Base-by-base conservation (phyloP, 768 basidiomycete genomes). In the Filobasidium wieringae region DNA sequence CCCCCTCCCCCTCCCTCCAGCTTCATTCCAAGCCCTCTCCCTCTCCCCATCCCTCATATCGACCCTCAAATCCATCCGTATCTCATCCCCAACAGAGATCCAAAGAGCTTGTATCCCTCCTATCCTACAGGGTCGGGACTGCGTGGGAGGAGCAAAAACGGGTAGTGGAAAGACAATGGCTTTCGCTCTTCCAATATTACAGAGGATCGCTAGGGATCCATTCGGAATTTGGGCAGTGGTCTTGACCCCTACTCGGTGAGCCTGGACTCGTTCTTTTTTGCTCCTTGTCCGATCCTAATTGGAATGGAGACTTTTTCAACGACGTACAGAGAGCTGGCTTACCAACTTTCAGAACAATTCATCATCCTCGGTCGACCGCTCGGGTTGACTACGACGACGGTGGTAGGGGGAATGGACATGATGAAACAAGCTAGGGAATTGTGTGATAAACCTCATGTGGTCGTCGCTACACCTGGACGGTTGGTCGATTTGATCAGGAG, bases 361-460 rank as follows among this genome's bases (percentile, higher is more conserved):
- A 82, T 84, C 1, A 91, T 91, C 5, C 79, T 99, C 1, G 93
- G 95, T 26, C 78, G 81, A 17, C 78, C 88, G 11, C 75, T 95
- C 58, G 89, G 85, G 67, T 74, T 89, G 49, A 83, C 83, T 30
- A 93, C 90, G 8, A 81, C 86, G 9, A 90, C 96, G 7, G 77
- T 96, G 31, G 91, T 97, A 1, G 95, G 95, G 17, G 95, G 95
- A 5, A 93, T 99, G 89, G 95, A 99, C 66, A 93, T 93, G 85
- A 89, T 95, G 79, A 72, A 82, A 1, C 95, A 99, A 71, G 88
- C 93, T 0, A 77, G 88, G 17, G 90, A 92, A 66, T 81, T 99
- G 14, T 79, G 80, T 2, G 81, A 83, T 62, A 81, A 86, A 39
- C 95, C 95, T 0, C 95, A 97, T 70, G 80, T 99, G 34, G 84